Evolutionary conservation across 2,329 filamentous ascomycete species (phyloP), one percentile per base, ranked within the genome.

Genomic region (Penicillium sp.): DNA sequence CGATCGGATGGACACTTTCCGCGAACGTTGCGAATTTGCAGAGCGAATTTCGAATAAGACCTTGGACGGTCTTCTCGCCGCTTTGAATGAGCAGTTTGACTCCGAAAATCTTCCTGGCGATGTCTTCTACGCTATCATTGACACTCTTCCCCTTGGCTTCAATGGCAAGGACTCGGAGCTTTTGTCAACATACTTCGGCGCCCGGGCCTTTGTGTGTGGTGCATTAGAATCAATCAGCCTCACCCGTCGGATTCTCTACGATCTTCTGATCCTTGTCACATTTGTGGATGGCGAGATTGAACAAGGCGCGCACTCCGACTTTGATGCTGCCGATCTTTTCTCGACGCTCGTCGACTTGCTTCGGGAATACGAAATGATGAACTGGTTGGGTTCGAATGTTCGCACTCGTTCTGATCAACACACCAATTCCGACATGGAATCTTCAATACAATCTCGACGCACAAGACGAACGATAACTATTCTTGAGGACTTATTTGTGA

Each of bases 281-380:
- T 88, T 95, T 61, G 83, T 96, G 73, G 84, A 92, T 59, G 82
- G 81, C 26, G 86, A 92, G 56, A 76, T 85, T 36, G 84, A 89
- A 41, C 77, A 80, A 48, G 79, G 82, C 28, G 80, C 86, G 27
- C 77, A 84, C 11, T 55, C 85, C 6, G 76, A 82, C 17, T 82
- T 92, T 41, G 78, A 83, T 33, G 67, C 70, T 1, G 58, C 62
- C 11, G 68, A 73, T 30, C 45, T 71, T 3, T 77, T 90, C 23
- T 84, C 64, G 67, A 78, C 54, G 31, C 72, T 95, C 4, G 70
- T 92, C 22, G 69, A 72, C n/a, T 75, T 82, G 39, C 72, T 98
- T 12, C 77, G 76, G 48, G 77, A 85, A 47, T 75, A 86, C 33
- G 82, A 89, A 56, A 74, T 93, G 51, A 68, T 66, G 44, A 77